phyloP scores from a whole-genome alignment of 345 rosid species.

The Hypericum perforatum region DNA sequence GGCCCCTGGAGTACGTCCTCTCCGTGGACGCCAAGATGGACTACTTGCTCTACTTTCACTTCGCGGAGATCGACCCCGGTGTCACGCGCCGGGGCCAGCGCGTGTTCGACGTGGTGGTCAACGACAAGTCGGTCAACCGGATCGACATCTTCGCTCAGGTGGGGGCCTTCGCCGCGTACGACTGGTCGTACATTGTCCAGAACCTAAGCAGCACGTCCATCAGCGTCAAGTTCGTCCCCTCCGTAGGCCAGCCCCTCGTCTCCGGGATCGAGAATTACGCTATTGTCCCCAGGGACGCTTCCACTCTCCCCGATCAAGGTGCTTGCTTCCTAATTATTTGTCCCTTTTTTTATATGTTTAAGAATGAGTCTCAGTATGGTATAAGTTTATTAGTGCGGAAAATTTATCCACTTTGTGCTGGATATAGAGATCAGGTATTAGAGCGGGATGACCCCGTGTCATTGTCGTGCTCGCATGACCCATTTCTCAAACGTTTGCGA shows the following conservation, averaged over 20 bases:
- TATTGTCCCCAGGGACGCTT: constrained; percentile 64
- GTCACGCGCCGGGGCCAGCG: constrained; percentile 62
- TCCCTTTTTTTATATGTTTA: no score
- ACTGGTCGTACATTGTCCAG: constrained; percentile 31
- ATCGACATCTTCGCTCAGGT: constrained; percentile 59
- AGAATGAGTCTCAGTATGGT: no score
- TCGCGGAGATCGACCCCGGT: constrained; percentile 73
- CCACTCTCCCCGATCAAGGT: constrained; percentile 85
- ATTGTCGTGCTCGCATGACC: no score
- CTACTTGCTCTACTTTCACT: constrained; percentile 90
- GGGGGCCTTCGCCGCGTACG: constrained; percentile 58
- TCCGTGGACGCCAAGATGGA: constrained; percentile 83
- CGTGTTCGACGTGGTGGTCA: constrained; percentile 70
- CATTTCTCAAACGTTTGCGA: no score
- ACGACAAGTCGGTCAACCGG: constrained; percentile 50
- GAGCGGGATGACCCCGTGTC: no score
- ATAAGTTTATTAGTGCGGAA: no score
- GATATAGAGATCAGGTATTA: no score
- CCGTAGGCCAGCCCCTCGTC: constrained; percentile 53
- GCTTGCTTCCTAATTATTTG: not conserved
- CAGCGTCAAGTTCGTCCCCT: constrained; percentile 49
- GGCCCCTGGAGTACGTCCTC: constrained; percentile 48
- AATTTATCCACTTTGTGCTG: no score
- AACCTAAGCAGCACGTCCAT: constrained; percentile 49
- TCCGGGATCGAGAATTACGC: constrained; percentile 91